These are phyloP conservation scores for Leucogyrophana mollusca DNA, from an alignment of 768 basidiomycete genomes.

Conservation along the genomic window DNA sequence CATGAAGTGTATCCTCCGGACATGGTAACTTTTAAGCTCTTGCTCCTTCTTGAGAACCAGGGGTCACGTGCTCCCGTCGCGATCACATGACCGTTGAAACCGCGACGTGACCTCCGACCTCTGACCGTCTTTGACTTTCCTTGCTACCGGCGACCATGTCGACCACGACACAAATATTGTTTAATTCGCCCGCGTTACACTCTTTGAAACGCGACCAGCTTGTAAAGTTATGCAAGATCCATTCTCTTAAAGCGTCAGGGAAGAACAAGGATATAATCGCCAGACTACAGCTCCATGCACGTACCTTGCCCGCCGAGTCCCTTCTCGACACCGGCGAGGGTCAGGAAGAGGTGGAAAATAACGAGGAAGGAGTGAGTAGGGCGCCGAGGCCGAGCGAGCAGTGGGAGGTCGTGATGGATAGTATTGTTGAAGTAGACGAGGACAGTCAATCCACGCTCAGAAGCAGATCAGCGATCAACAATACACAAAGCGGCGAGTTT, in stretches of 20 bases:
- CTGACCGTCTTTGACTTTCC: too few species aligned
- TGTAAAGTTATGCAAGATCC: constrained; percentile 81
- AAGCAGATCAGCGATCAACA: constrained; percentile 44
- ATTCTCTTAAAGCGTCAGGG: constrained; percentile 75
- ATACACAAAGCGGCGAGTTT: constrained; percentile 60
- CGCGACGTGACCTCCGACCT: background rate
- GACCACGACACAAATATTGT: constrained; percentile 75
- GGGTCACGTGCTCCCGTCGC: too few species aligned
- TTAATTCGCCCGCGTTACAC: constrained; percentile 81
- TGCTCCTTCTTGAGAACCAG: too few species aligned
- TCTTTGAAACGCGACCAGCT: constrained; percentile 85
- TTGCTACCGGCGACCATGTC: constrained; percentile 48
- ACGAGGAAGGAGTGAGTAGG: constrained; percentile 11
- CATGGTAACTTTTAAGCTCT: too few species aligned
- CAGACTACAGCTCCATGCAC: constrained; percentile 65
- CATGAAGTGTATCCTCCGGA: too few species aligned
- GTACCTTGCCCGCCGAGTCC: constrained; percentile 55
- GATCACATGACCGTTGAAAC: constrained; percentile 6
- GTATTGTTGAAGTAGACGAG: constrained; percentile 68
- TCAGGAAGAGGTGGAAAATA: constrained; percentile 30
- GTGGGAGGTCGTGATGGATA: constrained; percentile 88
- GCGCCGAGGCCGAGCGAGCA: constrained; percentile 68
- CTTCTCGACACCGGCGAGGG: constrained; percentile 39
- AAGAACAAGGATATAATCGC: constrained; percentile 77
- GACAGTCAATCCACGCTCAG: constrained; percentile 21